A percentile compares a stretch with the other conserved stretches of the same genome.
phyloP scores from a whole-genome alignment of 352 stramenopile species.

The Pythium oligandrum region DNA sequence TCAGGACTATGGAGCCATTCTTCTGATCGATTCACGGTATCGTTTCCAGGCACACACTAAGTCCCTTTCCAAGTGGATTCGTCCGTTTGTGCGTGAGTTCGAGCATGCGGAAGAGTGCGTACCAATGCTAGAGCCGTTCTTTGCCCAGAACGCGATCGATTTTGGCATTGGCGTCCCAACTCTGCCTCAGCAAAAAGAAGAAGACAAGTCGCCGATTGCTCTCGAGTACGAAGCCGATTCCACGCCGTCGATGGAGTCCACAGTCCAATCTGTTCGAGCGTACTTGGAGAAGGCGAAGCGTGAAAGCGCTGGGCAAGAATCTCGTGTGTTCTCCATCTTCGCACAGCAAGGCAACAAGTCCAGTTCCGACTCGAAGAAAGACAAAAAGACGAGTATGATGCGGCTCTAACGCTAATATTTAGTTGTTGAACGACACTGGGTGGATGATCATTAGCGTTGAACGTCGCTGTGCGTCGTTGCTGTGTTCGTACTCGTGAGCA shows the following conservation, averaged over 20 bases:
- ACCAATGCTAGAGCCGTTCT: constrained; percentile 58
- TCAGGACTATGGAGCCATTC: constrained; percentile 95
- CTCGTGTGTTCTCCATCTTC: constrained; percentile 20
- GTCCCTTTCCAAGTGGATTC: constrained; percentile 81
- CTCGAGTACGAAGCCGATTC: constrained; percentile 38
- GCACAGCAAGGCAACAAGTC: background rate
- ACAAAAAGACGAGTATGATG: constrained; percentile 10
- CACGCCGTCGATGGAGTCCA: constrained; percentile 9
- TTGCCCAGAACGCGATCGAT: constrained; percentile 48
- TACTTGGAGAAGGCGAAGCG: constrained; percentile 25
- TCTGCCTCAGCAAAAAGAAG: background rate
- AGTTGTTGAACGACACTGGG: background rate
- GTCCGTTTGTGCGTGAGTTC: constrained; percentile 65
- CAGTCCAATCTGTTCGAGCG: constrained; percentile 26
- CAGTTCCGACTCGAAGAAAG: constrained; percentile 5
- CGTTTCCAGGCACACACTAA: constrained; percentile 51
- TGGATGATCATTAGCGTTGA: constrained; percentile 8
- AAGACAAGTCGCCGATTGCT: constrained; percentile 16
- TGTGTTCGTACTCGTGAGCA: background rate
- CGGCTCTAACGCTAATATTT: constrained; percentile 4
- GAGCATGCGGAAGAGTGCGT: constrained; percentile 61
- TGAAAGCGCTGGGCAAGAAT: background rate
- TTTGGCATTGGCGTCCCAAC: constrained; percentile 16
- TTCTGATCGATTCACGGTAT: constrained; percentile 93
- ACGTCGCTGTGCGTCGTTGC: constrained; percentile 6